phyloP scores from a whole-genome alignment of 2,329 filamentous ascomycete species.

The Hymenoscyphus infarciens region DNA sequence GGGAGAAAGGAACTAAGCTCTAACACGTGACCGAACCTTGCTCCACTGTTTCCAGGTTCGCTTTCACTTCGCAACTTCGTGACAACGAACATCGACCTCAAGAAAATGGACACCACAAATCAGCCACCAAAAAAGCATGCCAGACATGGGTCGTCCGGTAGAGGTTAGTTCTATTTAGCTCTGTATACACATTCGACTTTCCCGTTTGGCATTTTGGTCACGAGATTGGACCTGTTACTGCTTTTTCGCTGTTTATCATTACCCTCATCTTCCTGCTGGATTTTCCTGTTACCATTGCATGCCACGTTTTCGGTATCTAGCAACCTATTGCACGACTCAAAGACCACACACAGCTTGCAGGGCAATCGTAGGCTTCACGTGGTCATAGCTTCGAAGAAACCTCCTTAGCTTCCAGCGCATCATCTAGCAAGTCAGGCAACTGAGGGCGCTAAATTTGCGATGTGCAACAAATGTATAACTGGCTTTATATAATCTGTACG shows the following conservation, averaged over 20 bases:
- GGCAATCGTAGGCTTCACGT: not conserved
- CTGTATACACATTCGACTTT: not conserved
- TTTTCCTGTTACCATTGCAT: not conserved
- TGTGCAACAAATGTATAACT: slow-evolving; percentile 18
- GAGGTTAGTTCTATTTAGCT: not conserved
- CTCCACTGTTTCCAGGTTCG: not conserved
- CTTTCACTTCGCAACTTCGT: not conserved
- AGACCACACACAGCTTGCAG: not conserved
- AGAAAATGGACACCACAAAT: slow-evolving; percentile 2
- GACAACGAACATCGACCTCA: not conserved
- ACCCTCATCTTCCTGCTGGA: not conserved
- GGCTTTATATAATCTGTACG: not conserved
- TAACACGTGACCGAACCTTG: not conserved
- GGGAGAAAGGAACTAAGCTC: no score
- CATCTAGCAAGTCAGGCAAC: slow-evolving; percentile 5
- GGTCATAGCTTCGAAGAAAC: slow-evolving; percentile 9
- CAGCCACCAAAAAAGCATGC: not conserved
- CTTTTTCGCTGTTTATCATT: not conserved
- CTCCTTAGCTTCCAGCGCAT: slow-evolving; percentile 7
- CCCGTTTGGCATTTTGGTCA: not conserved
- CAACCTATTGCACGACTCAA: not conserved
- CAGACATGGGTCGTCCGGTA: not conserved
- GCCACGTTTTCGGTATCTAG: not conserved
- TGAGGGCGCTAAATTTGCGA: slow-evolving; percentile 14
- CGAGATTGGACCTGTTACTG: not conserved